Conservation (phyloP, 176 grass and related monocot genomes). For the Thalia dealbata region DNA sequence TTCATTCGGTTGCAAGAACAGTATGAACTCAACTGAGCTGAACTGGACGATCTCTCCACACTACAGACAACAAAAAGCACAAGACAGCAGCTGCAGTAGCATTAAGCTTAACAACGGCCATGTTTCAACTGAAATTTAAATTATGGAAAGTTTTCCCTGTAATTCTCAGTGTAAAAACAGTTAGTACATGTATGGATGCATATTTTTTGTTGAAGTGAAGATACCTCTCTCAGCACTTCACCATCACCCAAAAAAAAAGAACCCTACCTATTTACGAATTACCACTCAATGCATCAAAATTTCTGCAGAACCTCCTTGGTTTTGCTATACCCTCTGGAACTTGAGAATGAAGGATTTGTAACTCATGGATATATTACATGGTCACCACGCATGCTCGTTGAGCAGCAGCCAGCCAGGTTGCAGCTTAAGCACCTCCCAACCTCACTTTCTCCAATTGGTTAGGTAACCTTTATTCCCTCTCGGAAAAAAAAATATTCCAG, state of each 20-base stretch:
- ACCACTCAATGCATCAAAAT: slow-evolving; percentile 65
- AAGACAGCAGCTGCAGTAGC: background rate
- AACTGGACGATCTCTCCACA: background rate
- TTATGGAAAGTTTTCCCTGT: slow-evolving; percentile 34
- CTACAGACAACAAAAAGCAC: background rate
- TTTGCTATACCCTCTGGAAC: slow-evolving; percentile 25
- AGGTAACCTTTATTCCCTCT: slow-evolving; percentile 20
- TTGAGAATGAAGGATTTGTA: slow-evolving; percentile 27
- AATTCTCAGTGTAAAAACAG: slow-evolving; percentile 42
- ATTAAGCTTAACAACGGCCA: background rate
- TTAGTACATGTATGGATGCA: slow-evolving; percentile 55
- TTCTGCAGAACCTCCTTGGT: slow-evolving; percentile 30
- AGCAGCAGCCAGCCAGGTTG: slow-evolving; percentile 2
- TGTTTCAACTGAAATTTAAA: slow-evolving; percentile 2
- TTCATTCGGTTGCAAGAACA: too few species aligned
- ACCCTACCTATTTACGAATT: slow-evolving; percentile 38
- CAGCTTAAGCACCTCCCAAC: background rate
- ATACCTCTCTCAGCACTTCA: slow-evolving; percentile 25
- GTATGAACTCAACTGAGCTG: too few species aligned
- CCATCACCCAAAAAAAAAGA: slow-evolving; percentile 24
- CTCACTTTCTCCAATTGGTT: slow-evolving; percentile 5
- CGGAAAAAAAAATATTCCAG: slow-evolving; percentile 9
- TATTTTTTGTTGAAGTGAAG: slow-evolving; percentile 30
- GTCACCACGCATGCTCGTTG: slow-evolving; percentile 16
- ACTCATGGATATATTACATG: slow-evolving; percentile 24